A percentile compares a stretch with the other conserved stretches of the same genome.
phyloP scores from a whole-genome alignment of 176 grass and related monocot species.

The Panicum miliaceum region DNA sequence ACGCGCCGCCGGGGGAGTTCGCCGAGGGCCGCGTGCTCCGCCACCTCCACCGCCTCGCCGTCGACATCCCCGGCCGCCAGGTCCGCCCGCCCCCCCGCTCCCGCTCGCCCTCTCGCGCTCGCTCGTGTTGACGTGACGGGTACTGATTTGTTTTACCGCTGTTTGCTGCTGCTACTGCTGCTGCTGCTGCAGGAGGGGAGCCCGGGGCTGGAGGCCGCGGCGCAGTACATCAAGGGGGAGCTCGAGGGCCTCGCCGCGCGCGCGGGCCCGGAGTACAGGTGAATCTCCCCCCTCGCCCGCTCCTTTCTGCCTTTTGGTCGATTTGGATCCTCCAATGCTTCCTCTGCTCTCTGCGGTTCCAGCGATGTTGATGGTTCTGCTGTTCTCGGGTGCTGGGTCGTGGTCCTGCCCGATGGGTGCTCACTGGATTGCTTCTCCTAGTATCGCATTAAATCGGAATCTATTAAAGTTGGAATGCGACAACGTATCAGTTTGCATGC shows the following conservation, averaged over 20 bases:
- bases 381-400: background rate
- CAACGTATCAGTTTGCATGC: background rate
- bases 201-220: constrained; percentile 79
- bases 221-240: constrained; percentile 84
- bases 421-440: background rate
- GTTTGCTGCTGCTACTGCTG: constrained; percentile 20
- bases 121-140: background rate
- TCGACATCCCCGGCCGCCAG: constrained; percentile 79
- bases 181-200: constrained; percentile 70
- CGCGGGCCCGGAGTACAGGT: constrained; percentile 77
- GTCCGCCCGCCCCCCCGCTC: constrained; percentile 33
- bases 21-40: constrained; percentile 81
- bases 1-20: constrained; percentile 62
- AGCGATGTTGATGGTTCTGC: background rate
- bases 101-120: no score
- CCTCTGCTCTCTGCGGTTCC: background rate
- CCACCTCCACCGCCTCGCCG: constrained; percentile 76
- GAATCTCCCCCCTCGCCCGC: constrained; percentile 18
- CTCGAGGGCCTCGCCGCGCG: constrained; percentile 62
- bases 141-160: background rate
- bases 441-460: constrained; percentile 11
- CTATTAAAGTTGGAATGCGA: constrained; percentile 9
- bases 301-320: background rate
- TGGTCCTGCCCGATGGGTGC: background rate
- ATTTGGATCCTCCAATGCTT: background rate